phyloP scores from a whole-genome alignment of 345 rosid genomes.

The Euphorbia lathyris region DNA sequence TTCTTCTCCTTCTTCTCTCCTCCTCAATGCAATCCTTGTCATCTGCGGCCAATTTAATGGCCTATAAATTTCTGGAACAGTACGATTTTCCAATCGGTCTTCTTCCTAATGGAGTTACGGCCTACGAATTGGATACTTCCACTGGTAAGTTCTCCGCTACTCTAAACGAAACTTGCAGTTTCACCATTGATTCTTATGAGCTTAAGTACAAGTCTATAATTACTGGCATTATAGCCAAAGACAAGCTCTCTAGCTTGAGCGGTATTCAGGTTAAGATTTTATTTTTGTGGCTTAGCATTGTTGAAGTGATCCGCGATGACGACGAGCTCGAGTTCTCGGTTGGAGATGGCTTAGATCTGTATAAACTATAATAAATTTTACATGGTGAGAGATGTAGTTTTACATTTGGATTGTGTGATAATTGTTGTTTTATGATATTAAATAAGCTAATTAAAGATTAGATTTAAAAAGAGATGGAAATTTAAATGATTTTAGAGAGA shows the following conservation, averaged over 20 bases:
- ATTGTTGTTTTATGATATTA: too few relatives aligned
- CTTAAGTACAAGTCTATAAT: conserved; percentile 43
- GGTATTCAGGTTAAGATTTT: conserved; percentile 46
- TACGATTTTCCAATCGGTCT: conserved; percentile 59
- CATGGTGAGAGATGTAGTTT: too few relatives aligned
- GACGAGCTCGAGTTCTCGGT: conserved; percentile 47
- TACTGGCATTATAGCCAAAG: conserved; percentile 33
- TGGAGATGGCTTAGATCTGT: conserved; percentile 49
- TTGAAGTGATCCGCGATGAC: conserved; percentile 30
- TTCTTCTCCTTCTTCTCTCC: conserved; percentile 9
- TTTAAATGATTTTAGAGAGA: too few relatives aligned
- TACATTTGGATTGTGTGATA: too few relatives aligned
- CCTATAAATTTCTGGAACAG: conserved; percentile 46
- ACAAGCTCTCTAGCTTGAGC: conserved; percentile 35
- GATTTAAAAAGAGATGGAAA: too few relatives aligned
- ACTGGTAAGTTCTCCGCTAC: conserved; percentile 38
- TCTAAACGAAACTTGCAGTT: conserved; percentile 36
- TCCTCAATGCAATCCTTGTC: background rate
- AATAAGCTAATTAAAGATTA: too few relatives aligned
- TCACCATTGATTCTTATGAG: conserved; percentile 38
- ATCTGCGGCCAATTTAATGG: conserved; percentile 18
- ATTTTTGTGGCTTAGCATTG: conserved; percentile 43
- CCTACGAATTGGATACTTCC: conserved; percentile 34
- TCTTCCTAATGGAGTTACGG: conserved; percentile 46
- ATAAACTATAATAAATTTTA: too few relatives aligned